Conservation (phyloP, 495 filamentous ascomycete species). For the Penicillium odoratum region DNA sequence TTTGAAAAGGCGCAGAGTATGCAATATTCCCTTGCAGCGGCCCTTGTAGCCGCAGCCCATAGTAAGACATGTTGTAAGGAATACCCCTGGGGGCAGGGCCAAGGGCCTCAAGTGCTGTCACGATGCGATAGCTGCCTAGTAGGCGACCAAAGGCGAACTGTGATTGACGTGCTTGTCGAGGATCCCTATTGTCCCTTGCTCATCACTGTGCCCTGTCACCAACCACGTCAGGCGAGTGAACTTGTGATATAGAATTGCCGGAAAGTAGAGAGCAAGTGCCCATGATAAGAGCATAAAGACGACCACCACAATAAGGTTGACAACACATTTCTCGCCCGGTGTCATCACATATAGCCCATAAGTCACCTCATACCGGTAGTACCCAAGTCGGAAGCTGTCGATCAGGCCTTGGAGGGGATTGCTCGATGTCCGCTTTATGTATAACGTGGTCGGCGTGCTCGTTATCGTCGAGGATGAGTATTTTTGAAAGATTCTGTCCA, state of each 20-base stretch:
- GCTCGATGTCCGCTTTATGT: slow-evolving; percentile 13
- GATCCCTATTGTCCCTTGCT: slow-evolving; percentile 30
- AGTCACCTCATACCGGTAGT: slow-evolving; percentile 77
- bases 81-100: neutral
- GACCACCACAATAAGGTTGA: slow-evolving; percentile 52
- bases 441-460: neutral
- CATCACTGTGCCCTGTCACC: slow-evolving; percentile 41
- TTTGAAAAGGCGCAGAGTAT: no score
- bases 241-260: slow-evolving; percentile 40
- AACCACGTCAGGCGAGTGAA: slow-evolving; percentile 39
- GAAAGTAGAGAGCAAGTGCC: slow-evolving; percentile 43
- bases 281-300: slow-evolving; percentile 37
- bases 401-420: slow-evolving; percentile 38
- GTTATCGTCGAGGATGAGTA: no score
- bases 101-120: neutral
- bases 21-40: no score
- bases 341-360: slow-evolving; percentile 74
- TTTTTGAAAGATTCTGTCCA: neutral
- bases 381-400: slow-evolving; percentile 61
- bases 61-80: neutral
- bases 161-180: slow-evolving; percentile 28
- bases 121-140: slow-evolving; percentile 13
- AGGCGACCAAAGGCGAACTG: slow-evolving; percentile 18
- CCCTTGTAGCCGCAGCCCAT: no score
- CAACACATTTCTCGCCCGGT: slow-evolving; percentile 67